Evolutionary conservation across 73 alveolate species (phyloP).

Genomic region (Paramecium biaurelia): DNA sequence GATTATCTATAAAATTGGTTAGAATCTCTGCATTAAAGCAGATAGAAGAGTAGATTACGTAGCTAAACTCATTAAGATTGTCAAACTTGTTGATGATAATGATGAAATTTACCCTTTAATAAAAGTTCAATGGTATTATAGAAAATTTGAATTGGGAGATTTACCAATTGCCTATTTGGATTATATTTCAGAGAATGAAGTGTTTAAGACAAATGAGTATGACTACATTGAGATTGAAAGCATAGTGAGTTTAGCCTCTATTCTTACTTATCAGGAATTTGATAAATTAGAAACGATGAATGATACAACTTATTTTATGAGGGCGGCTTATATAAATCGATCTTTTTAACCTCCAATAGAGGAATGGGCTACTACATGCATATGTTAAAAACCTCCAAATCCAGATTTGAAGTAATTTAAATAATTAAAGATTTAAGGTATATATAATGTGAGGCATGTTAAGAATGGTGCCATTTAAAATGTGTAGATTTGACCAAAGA

Average conservation of each 20-base stretch:
- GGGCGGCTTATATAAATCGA: background rate
- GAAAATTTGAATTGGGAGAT: conserved; percentile 29
- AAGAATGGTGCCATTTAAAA: conserved; percentile 38
- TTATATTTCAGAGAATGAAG: conserved; percentile 39
- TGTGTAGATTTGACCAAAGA: conserved; percentile 45
- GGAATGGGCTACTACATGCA: background rate
- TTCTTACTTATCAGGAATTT: conserved; percentile 10
- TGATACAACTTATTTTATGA: background rate
- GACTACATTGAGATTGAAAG: conserved; percentile 35
- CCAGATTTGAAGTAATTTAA: conserved; percentile 43
- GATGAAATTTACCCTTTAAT: conserved; percentile 11
- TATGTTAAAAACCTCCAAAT: conserved; percentile 46
- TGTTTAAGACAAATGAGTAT: background rate
- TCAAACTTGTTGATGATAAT: conserved; percentile 3
- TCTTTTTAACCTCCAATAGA: background rate
- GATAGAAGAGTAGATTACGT: conserved; percentile 19
- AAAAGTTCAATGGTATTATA: conserved; percentile 42
- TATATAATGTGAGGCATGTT: conserved; percentile 1
- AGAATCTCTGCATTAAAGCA: conserved; percentile 3
- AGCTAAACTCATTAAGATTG: conserved; percentile 7
- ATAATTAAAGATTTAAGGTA: background rate
- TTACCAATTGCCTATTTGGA: background rate
- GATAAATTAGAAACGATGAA: background rate
- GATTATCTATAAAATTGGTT: conserved; percentile 8
- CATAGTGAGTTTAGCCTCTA: background rate